A percentile compares a stretch with the other conserved stretches of the same genome.
phyloP scores from a whole-genome alignment of 2,329 filamentous ascomycete genomes.

The Aspergillus pseudonomiae region DNA sequence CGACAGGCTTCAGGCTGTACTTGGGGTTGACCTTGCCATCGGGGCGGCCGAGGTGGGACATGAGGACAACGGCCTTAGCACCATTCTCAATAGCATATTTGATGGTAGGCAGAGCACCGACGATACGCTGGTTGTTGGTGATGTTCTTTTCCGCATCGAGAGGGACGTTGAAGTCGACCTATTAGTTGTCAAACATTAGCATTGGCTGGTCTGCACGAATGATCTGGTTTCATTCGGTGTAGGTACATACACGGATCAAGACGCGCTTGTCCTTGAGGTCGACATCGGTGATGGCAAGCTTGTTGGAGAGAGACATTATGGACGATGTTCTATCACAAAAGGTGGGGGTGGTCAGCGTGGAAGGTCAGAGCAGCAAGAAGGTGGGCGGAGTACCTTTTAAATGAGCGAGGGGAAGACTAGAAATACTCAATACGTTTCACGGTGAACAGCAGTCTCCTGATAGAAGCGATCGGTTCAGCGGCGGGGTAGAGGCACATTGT shows the following conservation, averaged over 20 bases:
- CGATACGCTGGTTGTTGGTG: slow-evolving; percentile 98
- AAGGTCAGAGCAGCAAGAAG: slow-evolving; percentile 12
- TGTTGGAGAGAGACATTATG: slow-evolving; percentile 94
- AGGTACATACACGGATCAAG: slow-evolving; percentile 85
- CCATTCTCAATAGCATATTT: slow-evolving; percentile 89
- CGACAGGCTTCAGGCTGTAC: slow-evolving; percentile 92
- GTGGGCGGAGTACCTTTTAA: slow-evolving; percentile 14
- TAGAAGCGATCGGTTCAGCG: slow-evolving; percentile 17
- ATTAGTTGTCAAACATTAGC: slow-evolving; percentile 21
- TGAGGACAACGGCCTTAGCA: slow-evolving; percentile 90
- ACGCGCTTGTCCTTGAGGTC: slow-evolving; percentile 98
- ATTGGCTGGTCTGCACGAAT: background rate
- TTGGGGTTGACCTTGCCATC: slow-evolving; percentile 88
- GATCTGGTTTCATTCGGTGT: too few relatives aligned
- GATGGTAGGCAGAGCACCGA: slow-evolving; percentile 91
- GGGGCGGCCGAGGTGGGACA: slow-evolving; percentile 97
- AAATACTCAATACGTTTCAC: slow-evolving; percentile 24
- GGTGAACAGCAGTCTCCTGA: slow-evolving; percentile 24
- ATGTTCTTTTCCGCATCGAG: slow-evolving; percentile 90
- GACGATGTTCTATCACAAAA: slow-evolving; percentile 14
- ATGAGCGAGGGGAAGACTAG: slow-evolving; percentile 10
- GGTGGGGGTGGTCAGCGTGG: slow-evolving; percentile 8
- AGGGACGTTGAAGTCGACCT: slow-evolving; percentile 99
- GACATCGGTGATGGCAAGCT: slow-evolving; percentile 94
- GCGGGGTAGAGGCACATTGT: slow-evolving; percentile 26